Evolutionary conservation across 2,329 filamentous ascomycete species (phyloP).

Genomic region (Neonectria neomacrospora): DNA sequence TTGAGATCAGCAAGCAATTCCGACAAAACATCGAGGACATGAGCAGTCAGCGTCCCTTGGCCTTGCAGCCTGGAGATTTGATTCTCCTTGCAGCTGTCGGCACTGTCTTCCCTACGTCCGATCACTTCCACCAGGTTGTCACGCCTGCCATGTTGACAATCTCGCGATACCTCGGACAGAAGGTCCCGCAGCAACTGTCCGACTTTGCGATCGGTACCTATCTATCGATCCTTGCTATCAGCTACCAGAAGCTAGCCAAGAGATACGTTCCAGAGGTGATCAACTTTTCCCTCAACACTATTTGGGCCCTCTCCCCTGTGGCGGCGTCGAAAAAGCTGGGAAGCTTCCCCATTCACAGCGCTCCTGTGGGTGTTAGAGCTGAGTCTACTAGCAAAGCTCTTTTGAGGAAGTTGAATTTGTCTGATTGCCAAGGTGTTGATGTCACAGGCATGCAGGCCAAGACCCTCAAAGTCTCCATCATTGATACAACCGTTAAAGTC

Average conservation of each 20-base stretch:
- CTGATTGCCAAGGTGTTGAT: slow-evolving; percentile 61
- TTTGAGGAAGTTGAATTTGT: slow-evolving; percentile 67
- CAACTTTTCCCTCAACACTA: slow-evolving; percentile 80
- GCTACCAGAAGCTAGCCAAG: slow-evolving; percentile 86
- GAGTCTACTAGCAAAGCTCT: slow-evolving; percentile 53
- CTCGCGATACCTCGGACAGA: slow-evolving; percentile 83
- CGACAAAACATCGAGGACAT: slow-evolving; percentile 75
- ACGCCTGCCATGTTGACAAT: slow-evolving; percentile 92
- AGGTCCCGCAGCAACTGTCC: slow-evolving; percentile 69
- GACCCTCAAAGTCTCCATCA: slow-evolving; percentile 65
- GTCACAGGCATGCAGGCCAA: slow-evolving; percentile 49
- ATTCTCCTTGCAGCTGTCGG: slow-evolving; percentile 85
- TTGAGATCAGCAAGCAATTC: slow-evolving; percentile 81
- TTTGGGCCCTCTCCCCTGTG: slow-evolving; percentile 73
- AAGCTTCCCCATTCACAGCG: slow-evolving; percentile 70
- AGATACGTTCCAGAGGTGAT: slow-evolving; percentile 90
- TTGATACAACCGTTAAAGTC: slow-evolving; percentile 72
- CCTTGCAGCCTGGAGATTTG: slow-evolving; percentile 75
- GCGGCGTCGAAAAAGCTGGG: slow-evolving; percentile 60
- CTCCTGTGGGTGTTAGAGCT: slow-evolving; percentile 63
- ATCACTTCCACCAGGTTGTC: slow-evolving; percentile 95
- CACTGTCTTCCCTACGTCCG: slow-evolving; percentile 90
- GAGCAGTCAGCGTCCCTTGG: slow-evolving; percentile 58
- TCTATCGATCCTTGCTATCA: slow-evolving; percentile 79
- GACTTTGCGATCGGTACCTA: slow-evolving; percentile 82